Base-by-base conservation (phyloP, 148 eudicot genomes). In the Persicaria tinctoria region DNA sequence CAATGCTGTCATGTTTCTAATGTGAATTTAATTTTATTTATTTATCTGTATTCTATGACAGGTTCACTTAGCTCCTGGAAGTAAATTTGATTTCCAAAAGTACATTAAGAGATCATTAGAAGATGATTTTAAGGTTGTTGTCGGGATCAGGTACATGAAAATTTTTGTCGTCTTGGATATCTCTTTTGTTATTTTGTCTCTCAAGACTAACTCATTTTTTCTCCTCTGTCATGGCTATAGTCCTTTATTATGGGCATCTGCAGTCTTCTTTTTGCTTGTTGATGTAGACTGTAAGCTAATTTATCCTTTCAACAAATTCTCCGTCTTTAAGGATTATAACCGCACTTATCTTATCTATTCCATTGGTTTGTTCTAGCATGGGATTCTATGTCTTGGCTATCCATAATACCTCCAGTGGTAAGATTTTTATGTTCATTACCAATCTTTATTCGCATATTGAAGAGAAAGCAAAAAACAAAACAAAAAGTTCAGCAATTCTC, bases 91-190 rank as follows among this genome's bases (percentile, higher is more conserved):
- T 80, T 94, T 94, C 83, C 98, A 90, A 79, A 90, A 90, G 77
- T 94, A 94, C 76, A 90, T 94, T 77, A 94, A 92, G 81, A 85
- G 93, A 74, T 94, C 98, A 60, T 74, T 94, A 66, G 98, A 94
- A 84, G 98, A 94, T 79, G 98, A 94, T 84, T 94, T 87, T 63
- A 84, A 90, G 82, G 88, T 79, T 18, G 85, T 94, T 48, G 97
- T 92, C 51, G 97, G 98, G 70, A 83, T 93, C 75, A 93, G 97
- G 98, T 93, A 78, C 74, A 6, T 4, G 14, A 71, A 46, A 46
- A 14, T 8, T n/a, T 14, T 14, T 45, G 3, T 23, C 41, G 12
- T 68, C 10, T 68, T 44, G 13, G 41, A 14, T n/a, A 8, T 8
- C 0, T 12, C 46, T 70, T 55, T 57, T 5, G 8, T 27, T 13